Evolutionary conservation across 306 rosid genomes (phyloP), one percentile per base, ranked within the genome.

Genomic region (Abrus precatorius): DNA sequence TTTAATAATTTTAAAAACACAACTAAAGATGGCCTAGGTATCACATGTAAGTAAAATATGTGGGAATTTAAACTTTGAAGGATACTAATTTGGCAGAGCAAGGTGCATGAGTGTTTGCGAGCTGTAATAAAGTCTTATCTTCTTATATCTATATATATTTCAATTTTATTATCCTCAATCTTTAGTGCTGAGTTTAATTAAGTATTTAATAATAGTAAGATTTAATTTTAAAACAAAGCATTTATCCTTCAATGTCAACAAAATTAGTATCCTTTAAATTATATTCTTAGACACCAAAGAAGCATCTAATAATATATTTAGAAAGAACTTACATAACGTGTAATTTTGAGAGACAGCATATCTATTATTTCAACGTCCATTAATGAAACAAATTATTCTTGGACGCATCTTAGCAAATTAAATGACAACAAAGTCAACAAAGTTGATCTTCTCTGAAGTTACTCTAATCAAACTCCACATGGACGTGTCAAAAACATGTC

Each of bases 401-500:
- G 7, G 45, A 2, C 0, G 59, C 9, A 59, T 29, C 59, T 44
- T 34, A 62, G 32, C 41, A 52, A 30, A 54, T 67, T 28, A 57
- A 67, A 56, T 66, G 76, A 38, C 69, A 36, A 11, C 3, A 82
- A 57, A 44, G 77, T 57, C 50, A 57, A 75, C 55, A 75, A 69
- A 75, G 61, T 53, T 38, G 80, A 45, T 44, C 27, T 63, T 68
- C 38, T 38, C 6, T 10, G 40, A 40, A 36, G 7, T 30, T 34
- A 60, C 12, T 29, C 32, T 59, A 81, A 82, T n/a, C 41, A 38
- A 75, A 59, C 61, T 32, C 30, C 44, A 57, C 30, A 41, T 43
- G 40, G 69, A 28, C 40, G 30, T 78, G 82, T 68, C 76, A 6
- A 7, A 76, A 56, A 69, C 69, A 69, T 52, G 76, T 56, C 49